Percentiles rank a stretch among this genome's conserved stretches.
These are phyloP conservation scores for Nicotiana tabacum DNA, from an alignment of 257 asterid species.

Conservation along the genomic window DNA sequence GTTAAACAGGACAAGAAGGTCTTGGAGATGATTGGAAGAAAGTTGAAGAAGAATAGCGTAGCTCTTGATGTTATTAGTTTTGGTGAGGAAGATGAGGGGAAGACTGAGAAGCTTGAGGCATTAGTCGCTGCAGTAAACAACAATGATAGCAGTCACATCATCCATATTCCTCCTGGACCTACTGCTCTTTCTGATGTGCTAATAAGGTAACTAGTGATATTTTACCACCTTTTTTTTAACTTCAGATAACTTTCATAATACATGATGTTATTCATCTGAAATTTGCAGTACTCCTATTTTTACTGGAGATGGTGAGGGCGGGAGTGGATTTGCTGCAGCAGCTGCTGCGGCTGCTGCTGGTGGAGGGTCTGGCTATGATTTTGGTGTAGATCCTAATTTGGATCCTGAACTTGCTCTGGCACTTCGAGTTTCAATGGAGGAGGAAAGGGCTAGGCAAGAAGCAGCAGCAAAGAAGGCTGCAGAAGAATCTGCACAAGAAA, in stretches of 20 bases:
- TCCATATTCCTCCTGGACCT: conserved; percentile 93
- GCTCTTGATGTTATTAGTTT: conserved; percentile 93
- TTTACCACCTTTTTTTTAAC: neutral
- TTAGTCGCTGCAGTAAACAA: conserved; percentile 87
- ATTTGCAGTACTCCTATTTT: conserved; percentile 79
- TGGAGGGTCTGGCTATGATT: conserved; percentile 70
- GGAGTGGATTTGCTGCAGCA: conserved; percentile 74
- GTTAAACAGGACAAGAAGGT: conserved; percentile 83
- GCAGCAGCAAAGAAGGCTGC: conserved; percentile 92
- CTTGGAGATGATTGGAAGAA: conserved; percentile 84
- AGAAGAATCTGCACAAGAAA: conserved; percentile 64
- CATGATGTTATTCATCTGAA: neutral
- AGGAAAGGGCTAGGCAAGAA: conserved; percentile 98
- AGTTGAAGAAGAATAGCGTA: conserved; percentile 83
- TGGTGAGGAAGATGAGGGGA: conserved; percentile 90
- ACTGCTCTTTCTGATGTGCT: conserved; percentile 77
- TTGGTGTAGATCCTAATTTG: conserved; percentile 93
- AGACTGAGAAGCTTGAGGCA: conserved; percentile 86
- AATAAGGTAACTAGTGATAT: neutral
- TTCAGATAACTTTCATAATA: neutral
- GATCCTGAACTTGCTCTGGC: conserved; percentile 98
- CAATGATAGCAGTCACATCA: conserved; percentile 84
- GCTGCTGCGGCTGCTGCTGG: conserved; percentile 72
- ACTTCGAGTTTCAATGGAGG: conserved; percentile 97
- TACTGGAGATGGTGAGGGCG: conserved; percentile 92